phyloP scores from a whole-genome alignment of 2,329 filamentous ascomycete species.

The Monilinia fructigena region DNA sequence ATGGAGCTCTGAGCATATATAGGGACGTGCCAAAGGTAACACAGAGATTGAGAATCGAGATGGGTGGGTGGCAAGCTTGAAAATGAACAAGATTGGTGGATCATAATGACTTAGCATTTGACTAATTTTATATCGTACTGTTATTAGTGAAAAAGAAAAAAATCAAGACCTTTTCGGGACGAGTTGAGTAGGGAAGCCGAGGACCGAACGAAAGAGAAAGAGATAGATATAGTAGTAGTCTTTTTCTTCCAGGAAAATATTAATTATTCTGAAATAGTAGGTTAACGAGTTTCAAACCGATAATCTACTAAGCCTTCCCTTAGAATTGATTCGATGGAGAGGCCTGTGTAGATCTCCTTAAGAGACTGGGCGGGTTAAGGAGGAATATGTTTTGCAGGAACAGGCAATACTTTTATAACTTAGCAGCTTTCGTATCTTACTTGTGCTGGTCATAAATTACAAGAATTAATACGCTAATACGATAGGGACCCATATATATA shows the following conservation, averaged over 20 bases:
- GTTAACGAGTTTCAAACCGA: not conserved
- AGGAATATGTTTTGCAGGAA: constrained; percentile 9
- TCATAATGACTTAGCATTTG: not conserved
- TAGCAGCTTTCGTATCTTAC: no score
- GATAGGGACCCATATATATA: no score
- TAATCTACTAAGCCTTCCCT: constrained; percentile 3
- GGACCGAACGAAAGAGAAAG: not conserved
- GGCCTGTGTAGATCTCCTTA: constrained; percentile 18
- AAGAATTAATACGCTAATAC: no score
- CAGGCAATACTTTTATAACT: no score
- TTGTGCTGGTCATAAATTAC: no score
- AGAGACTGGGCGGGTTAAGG: not conserved
- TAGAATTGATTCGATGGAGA: constrained; percentile 15
- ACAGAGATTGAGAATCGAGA: constrained; percentile 11
- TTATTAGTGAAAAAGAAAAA: not conserved
- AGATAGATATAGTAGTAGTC: not conserved
- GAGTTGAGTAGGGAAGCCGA: constrained; percentile 7
- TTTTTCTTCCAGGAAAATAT: no score
- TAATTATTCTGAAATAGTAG: not conserved
- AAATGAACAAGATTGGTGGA: constrained; percentile 3
- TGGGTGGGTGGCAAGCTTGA: not conserved
- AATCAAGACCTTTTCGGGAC: no score
- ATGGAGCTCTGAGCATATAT: constrained; percentile 8
- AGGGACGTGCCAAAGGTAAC: constrained; percentile 1
- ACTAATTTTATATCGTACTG: not conserved